These are phyloP conservation scores for Hordeum vulgare DNA, from an alignment of 176 grass and related monocot species.

Conservation along the genomic window MorexV3_pseudomolecules_assembly NC_058520.1:563409142-563409641, in stretches of 20 bases:
- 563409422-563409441: not conserved
- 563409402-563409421: not conserved
- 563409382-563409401: not conserved
- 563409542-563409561: no score
- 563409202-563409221: slow-evolving; percentile 31
- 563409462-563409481: no score
- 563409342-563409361: not conserved
- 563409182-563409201: slow-evolving; percentile 35
- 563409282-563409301: slow-evolving; percentile 29
- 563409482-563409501: no score
- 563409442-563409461: no score
- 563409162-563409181: slow-evolving; percentile 26
- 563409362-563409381: not conserved
- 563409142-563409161: not conserved
- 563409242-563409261: not conserved
- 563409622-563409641: no score
- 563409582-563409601: no score
- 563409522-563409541: no score
- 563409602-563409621: no score
- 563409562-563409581: no score
- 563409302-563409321: slow-evolving; percentile 17
- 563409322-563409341: not conserved
- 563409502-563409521: no score
- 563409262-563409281: slow-evolving; percentile 29
- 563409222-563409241: slow-evolving; percentile 34